Conservation (phyloP, 208 protist genomes). For the Wallacemonas sp. region DNA sequence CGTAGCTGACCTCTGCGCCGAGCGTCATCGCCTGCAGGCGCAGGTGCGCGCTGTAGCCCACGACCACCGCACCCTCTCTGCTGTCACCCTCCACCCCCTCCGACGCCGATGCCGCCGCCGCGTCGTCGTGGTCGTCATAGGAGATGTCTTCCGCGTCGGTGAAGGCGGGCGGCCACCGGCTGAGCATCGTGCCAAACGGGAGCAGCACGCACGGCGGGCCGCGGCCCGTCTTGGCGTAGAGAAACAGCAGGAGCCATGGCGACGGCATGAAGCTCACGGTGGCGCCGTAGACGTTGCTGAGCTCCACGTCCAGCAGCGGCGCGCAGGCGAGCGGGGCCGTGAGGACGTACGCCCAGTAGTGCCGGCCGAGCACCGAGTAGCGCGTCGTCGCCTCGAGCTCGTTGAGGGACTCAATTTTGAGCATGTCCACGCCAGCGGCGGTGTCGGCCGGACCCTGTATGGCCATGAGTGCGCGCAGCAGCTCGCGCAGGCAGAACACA, state of each 20-base stretch:
- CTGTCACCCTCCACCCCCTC: too few relatives aligned
- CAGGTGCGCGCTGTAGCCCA: slow-evolving; percentile 44
- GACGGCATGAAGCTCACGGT: slow-evolving; percentile 79
- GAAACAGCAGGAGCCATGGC: slow-evolving; percentile 81
- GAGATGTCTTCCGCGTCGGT: slow-evolving; percentile 32
- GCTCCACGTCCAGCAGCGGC: slow-evolving; percentile 74
- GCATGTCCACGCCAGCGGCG: slow-evolving; percentile 72
- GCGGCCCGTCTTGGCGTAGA: slow-evolving; percentile 47
- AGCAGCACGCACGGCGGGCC: slow-evolving; percentile 73
- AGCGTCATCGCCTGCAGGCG: slow-evolving; percentile 73
- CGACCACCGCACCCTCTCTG: slow-evolving; percentile 9
- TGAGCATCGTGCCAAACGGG: slow-evolving; percentile 63
- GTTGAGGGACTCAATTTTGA: slow-evolving; percentile 91
- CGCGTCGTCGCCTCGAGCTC: slow-evolving; percentile 87
- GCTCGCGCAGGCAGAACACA: slow-evolving; percentile 71
- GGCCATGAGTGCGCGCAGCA: slow-evolving; percentile 61
- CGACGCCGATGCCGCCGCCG: too few relatives aligned
- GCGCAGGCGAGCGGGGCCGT: slow-evolving; percentile 60
- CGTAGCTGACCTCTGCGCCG: slow-evolving; percentile 74
- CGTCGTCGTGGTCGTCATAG: background rate
- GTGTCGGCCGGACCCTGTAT: slow-evolving; percentile 45
- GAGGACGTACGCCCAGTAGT: slow-evolving; percentile 87
- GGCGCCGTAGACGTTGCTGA: slow-evolving; percentile 78
- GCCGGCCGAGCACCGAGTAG: slow-evolving; percentile 81
- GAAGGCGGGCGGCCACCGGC: slow-evolving; percentile 59